Base-by-base conservation (phyloP, 139 green algal species). In the Chlamydomonas schloesseri region DNA sequence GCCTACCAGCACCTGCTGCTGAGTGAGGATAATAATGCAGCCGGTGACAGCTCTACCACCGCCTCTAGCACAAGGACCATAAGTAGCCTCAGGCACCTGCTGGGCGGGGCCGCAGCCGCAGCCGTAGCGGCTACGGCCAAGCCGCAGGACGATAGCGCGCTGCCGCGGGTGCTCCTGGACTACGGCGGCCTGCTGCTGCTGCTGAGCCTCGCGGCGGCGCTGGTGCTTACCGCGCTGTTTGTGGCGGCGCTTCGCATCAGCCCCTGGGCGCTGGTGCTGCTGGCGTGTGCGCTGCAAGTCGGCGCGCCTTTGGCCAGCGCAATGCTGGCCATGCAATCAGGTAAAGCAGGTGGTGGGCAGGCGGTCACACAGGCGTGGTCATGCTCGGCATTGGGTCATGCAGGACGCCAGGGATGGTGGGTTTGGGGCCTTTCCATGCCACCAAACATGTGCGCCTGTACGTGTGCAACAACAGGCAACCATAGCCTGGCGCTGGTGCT, bases 201-300 rank as follows among this genome's bases (percentile, higher is more conserved):
- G 36, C n/a, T 46, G 10, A 73, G 60, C 42, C 76, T 83, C 6
- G 58, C 23, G 14, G 76, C 76, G 26, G 76, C 76, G 50, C 14
- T 62, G 76, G 76, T n/a, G 62, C 10, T 83, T 23, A 37, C 76
- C 8, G 29, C 20, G 21, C 0, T 83, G 76, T 83, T 83, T 60
- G 11, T 83, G 60, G 17, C 53, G 37, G 76, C 76, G 58, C 62
- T 83, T 60, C 28, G 60, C 42, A 11, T 46, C 26, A 73, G 76
- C 60, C 76, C 76, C 76, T 60, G 76, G 60, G 36, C 76, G 28
- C 60, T 83, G 21, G 76, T 83, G 76, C 60, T 73, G 60, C 36
- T 83, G 76, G 76, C 76, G 29, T 73, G 60, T 18, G 76, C 23
- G 26, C 60, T 83, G 58, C 76, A 83, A 62, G 76, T 83, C 36